phyloP scores from a whole-genome alignment of 1,284 basidiomycete genomes.

The Cystobasidium sp. region DNA sequence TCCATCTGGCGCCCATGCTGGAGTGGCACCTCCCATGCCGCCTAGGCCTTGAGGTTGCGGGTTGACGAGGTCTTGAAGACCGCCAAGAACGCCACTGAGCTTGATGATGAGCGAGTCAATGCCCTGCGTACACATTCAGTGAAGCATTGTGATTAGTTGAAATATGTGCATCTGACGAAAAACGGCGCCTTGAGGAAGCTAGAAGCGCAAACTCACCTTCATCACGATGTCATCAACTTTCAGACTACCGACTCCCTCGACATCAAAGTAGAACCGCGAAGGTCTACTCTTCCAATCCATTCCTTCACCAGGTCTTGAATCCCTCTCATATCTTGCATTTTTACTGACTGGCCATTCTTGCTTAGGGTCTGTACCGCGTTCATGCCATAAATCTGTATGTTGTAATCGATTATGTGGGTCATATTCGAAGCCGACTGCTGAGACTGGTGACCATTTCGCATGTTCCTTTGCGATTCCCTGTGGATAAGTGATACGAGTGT shows the following conservation, averaged over 20 bases:
- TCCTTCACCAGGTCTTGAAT: conserved; percentile 76
- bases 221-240: conserved; percentile 85
- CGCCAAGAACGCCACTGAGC: conserved; percentile 39
- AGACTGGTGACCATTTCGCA: conserved; percentile 97
- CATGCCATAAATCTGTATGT: conserved; percentile 96
- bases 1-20: conserved; percentile 1
- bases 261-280: conserved; percentile 84
- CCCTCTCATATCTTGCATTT: conserved; percentile 63
- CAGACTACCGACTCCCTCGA: conserved; percentile 87
- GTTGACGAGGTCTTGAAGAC: conserved; percentile 39
- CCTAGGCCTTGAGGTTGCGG: conserved; percentile 34
- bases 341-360: conserved; percentile 51
- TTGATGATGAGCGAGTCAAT: conserved; percentile 47
- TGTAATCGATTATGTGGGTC: conserved; percentile 96
- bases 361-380: conserved; percentile 62
- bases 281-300: conserved; percentile 83
- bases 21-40: conserved; percentile 29
- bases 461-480: conserved; percentile 98
- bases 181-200: background rate
- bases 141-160: background rate
- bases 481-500: background rate
- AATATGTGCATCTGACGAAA: background rate
- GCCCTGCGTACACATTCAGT: conserved; percentile 18
- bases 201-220: conserved; percentile 60
- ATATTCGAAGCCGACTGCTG: conserved; percentile 95